Conservation (phyloP, 1,284 basidiomycete species). For the Marasmius sp. region DNA sequence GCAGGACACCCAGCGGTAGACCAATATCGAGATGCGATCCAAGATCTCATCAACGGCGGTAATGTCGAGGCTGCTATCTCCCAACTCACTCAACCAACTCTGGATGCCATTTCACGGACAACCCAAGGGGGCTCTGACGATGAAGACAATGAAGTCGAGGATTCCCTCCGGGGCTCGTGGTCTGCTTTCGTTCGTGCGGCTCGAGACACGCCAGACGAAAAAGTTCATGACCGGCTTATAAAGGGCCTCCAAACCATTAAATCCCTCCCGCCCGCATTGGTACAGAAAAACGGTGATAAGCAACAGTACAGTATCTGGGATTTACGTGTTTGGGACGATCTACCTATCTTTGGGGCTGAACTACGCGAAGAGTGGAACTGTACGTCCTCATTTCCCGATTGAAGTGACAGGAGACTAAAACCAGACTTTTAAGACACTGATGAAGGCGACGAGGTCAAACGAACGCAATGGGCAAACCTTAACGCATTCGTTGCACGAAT, state of each 20-base stretch:
- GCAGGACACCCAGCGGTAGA: background rate
- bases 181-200: background rate
- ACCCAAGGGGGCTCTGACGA: background rate
- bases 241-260: slow-evolving; percentile 9
- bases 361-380: slow-evolving; percentile 15
- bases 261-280: background rate
- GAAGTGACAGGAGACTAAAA: background rate
- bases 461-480: slow-evolving; percentile 8
- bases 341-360: slow-evolving; percentile 6
- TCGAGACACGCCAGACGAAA: background rate
- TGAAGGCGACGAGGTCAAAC: background rate
- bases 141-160: background rate
- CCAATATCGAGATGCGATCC: background rate
- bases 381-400: background rate
- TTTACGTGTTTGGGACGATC: slow-evolving; percentile 4
- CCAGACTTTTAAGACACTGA: background rate
- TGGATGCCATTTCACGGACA: background rate
- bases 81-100: background rate
- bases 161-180: background rate
- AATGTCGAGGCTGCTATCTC: background rate
- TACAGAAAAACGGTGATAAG: background rate
- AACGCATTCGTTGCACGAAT: slow-evolving; percentile 15
- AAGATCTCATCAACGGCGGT: background rate
- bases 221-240: slow-evolving; percentile 6
- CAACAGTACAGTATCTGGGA: slow-evolving; percentile 1